These are phyloP conservation scores for Xylaria scruposa DNA, from an alignment of 495 filamentous ascomycete species.

Conservation along the genomic window DNA sequence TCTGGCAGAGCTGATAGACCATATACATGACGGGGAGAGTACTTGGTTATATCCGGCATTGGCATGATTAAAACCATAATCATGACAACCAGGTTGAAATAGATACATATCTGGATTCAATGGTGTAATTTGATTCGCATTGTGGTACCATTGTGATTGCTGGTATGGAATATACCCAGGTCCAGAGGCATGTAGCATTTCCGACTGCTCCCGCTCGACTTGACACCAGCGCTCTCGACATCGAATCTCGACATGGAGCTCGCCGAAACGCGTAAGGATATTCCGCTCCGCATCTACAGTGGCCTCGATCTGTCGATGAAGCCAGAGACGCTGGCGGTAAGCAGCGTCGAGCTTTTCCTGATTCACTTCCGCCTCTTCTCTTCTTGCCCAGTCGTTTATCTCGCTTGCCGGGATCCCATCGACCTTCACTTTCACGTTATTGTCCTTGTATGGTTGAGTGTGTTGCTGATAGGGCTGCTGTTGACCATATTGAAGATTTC, in stretches of 20 bases:
- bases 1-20: neutral
- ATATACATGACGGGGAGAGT: neutral
- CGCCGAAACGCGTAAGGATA: conserved; percentile 49
- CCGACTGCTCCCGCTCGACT: conserved; percentile 34
- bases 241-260: conserved; percentile 52
- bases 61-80: neutral
- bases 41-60: neutral
- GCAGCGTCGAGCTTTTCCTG: neutral
- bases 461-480: conserved; percentile 12
- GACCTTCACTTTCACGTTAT: neutral
- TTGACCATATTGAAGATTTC: neutral
- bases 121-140: neutral
- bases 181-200: conserved; percentile 21
- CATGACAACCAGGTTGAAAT: neutral
- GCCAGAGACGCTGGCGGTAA: conserved; percentile 31
- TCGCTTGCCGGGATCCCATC: neutral
- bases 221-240: conserved; percentile 45
- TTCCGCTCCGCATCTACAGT: conserved; percentile 48
- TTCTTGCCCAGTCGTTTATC: conserved; percentile 3
- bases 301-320: conserved; percentile 42
- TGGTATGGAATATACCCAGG: neutral
- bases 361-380: conserved; percentile 30
- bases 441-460: neutral
- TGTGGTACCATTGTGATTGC: neutral
- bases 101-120: neutral